phyloP scores from a whole-genome alignment of 176 grass and related monocot species.

The Eragrostis curvula region DNA sequence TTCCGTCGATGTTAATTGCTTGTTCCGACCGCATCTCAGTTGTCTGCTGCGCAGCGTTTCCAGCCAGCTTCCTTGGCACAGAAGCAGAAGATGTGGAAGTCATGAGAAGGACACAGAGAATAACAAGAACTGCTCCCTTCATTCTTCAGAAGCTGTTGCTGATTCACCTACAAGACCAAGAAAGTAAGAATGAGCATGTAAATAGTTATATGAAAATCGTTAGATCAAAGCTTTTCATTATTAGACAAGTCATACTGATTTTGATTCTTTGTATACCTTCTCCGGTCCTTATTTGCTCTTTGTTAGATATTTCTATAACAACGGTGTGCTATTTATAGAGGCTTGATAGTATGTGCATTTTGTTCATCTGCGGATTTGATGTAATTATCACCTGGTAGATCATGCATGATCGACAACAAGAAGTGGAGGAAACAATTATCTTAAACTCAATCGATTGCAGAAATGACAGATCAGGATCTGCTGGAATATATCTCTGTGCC shows the following conservation, averaged over 20 bases:
- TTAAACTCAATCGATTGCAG: not conserved
- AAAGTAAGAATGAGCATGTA: not conserved
- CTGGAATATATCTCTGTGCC: not conserved
- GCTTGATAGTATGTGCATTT: not conserved
- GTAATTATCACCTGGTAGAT: not conserved
- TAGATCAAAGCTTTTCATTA: not conserved
- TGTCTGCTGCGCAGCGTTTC: not conserved
- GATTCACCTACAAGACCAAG: not conserved
- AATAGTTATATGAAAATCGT: not conserved
- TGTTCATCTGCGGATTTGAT: not conserved
- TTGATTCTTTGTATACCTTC: not conserved
- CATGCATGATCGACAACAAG: slow-evolving; percentile 8
- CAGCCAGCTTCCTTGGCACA: not conserved
- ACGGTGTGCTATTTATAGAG: slow-evolving; percentile 37
- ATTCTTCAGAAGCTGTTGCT: not conserved
- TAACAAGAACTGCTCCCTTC: not conserved
- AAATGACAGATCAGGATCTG: not conserved
- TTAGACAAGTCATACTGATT: not conserved
- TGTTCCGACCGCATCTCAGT: not conserved
- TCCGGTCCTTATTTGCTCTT: not conserved
- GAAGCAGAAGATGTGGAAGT: not conserved
- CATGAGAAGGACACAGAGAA: slow-evolving; percentile 8
- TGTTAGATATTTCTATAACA: not conserved
- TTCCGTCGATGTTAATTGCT: not conserved
- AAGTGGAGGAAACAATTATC: slow-evolving; percentile 8